Evolutionary conservation across 805 yeast species (phyloP), one percentile per base, ranked within the genome.

Genomic region (Spathaspora arborariae): DNA sequence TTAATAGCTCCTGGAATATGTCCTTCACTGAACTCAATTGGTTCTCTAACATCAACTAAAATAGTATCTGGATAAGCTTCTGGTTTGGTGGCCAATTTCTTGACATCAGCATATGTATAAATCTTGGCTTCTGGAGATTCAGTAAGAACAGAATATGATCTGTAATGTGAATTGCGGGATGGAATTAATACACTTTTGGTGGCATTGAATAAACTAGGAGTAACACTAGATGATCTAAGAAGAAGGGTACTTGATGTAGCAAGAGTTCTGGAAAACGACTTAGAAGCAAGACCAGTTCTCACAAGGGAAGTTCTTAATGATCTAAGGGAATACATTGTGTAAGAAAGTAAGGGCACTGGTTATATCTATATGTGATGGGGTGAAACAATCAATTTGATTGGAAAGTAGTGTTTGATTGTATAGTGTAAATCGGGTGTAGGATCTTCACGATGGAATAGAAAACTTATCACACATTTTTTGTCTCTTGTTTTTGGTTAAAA

Each of bases 1-100:
- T 94, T 94, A 47, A 91, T 66, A 5, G 98, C 84, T 11, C 80
- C 78, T 22, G 97, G 97, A 56, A 92, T 85, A 60, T 79, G 82
- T 38, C 96, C 96, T 41, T 72, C 80, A 34, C 68, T 69, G 58
- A 69, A 76, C 68, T 92, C 99, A 20, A 73, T 76, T 5, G 97
- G 97, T 71, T 92, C 98, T 63, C 99, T 82, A 18, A 88, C 97
- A 61, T 92, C 99, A 20, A 92, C 82, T 34, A 92, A 67, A 37
- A 88, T 74, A 33, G 76, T 67, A 13, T 70, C 68, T 13, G 79
- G 73, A 47, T 49, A 50, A 18, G 56, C 45, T 45, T 70, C 72
- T 4, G 81, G 80, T 40, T 66, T 51, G 8, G 64, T 48, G 16
- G 74, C 64, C 20, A 86, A 60, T 22, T 58, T 54, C 55, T 71